Evolutionary conservation across 2,329 filamentous ascomycete genomes (phyloP).

Genomic region (Neocatenulostroma microsporum): DNA sequence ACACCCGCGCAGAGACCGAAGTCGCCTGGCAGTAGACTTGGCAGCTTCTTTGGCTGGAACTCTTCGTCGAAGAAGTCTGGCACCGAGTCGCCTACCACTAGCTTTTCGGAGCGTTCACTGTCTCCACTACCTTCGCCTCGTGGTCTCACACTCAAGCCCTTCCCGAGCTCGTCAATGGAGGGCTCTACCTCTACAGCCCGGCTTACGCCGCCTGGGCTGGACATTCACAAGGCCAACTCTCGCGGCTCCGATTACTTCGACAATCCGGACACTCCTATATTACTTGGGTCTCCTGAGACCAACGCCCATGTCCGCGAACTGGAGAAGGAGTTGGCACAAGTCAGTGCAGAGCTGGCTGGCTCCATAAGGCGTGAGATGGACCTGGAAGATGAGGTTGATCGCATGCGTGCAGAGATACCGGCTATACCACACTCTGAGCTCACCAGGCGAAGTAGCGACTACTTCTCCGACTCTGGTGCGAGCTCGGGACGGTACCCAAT

Average conservation of each 20-base stretch:
- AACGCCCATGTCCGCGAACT: conserved; percentile 69
- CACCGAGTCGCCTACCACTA: conserved; percentile 49
- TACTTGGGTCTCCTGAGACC: conserved; percentile 32
- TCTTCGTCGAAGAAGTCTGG: conserved; percentile 46
- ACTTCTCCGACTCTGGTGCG: conserved; percentile 93
- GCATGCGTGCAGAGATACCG: conserved; percentile 68
- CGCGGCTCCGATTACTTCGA: conserved; percentile 37
- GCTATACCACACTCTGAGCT: conserved; percentile 38
- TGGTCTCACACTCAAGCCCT: conserved; percentile 19
- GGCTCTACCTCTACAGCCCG: conserved; percentile 19
- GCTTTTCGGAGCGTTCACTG: conserved; percentile 53
- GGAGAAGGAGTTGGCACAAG: conserved; percentile 88
- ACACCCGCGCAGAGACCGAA: conserved; percentile 31
- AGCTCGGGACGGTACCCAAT: conserved; percentile 70
- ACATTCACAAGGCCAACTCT: conserved; percentile 46
- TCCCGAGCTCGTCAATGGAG: conserved; percentile 27
- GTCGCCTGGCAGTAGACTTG: conserved; percentile 45
- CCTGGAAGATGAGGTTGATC: conserved; percentile 85
- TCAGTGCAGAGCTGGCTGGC: conserved; percentile 82
- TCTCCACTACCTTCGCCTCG: conserved; percentile 54
- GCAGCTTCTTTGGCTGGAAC: conserved; percentile 62
- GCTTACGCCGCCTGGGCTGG: conserved; percentile 41
- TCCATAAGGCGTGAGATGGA: conserved; percentile 96
- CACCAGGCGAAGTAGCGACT: conserved; percentile 82
- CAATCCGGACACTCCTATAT: conserved; percentile 40